These are phyloP conservation scores for Trametes cingulata DNA, from an alignment of 768 basidiomycete genomes.

Conservation along the genomic window DNA sequence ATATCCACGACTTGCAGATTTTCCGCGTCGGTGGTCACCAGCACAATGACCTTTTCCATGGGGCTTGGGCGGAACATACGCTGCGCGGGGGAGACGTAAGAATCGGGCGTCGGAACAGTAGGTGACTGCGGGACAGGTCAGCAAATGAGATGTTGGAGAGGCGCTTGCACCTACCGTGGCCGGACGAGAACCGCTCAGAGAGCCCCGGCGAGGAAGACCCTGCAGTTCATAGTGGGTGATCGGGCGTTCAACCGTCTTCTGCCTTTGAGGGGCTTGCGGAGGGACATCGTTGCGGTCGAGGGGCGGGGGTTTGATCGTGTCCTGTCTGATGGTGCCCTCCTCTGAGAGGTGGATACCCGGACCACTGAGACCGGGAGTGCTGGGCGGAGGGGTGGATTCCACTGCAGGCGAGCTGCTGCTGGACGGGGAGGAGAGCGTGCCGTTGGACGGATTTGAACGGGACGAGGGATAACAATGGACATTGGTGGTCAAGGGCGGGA, in stretches of 20 bases:
- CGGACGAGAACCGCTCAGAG: slow-evolving; percentile 31
- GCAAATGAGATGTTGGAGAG: neutral
- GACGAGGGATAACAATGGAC: slow-evolving; percentile 35
- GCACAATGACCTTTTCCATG: slow-evolving; percentile 26
- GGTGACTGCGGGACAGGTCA: slow-evolving; percentile 31
- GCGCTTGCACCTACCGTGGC: slow-evolving; percentile 29
- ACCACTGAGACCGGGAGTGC: slow-evolving; percentile 55
- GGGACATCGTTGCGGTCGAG: slow-evolving; percentile 24
- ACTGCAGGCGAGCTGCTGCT: slow-evolving; percentile 64
- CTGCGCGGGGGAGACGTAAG: slow-evolving; percentile 34
- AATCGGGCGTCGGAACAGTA: slow-evolving; percentile 25
- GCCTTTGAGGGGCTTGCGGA: slow-evolving; percentile 32
- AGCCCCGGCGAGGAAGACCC: slow-evolving; percentile 24
- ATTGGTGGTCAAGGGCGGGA: slow-evolving; percentile 42
- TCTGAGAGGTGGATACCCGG: slow-evolving; percentile 44
- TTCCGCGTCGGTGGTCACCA: slow-evolving; percentile 76
- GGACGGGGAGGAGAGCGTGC: slow-evolving; percentile 68
- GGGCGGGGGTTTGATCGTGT: slow-evolving; percentile 23
- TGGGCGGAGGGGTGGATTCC: slow-evolving; percentile 72
- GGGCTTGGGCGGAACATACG: slow-evolving; percentile 27
- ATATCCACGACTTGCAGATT: slow-evolving; percentile 73
- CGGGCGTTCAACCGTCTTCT: slow-evolving; percentile 21
- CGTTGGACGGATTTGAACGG: slow-evolving; percentile 55
- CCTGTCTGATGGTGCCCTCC: slow-evolving; percentile 39
- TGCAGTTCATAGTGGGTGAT: too few relatives aligned